These are phyloP conservation scores for Ceratocystis papillata DNA, from an alignment of 2,329 filamentous ascomycete species.

Conservation along the genomic window DNA sequence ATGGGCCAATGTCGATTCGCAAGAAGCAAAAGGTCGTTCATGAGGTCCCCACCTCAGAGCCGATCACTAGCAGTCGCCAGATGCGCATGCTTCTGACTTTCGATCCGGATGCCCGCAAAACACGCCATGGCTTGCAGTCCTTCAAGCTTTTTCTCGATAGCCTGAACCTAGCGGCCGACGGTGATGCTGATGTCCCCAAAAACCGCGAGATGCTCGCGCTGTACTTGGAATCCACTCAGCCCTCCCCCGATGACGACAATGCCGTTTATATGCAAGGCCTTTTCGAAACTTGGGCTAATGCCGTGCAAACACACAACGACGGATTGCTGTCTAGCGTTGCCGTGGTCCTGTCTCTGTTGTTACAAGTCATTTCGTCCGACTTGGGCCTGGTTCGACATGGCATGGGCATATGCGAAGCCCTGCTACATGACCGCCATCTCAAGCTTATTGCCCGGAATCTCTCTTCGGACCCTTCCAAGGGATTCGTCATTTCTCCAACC, in stretches of 20 bases:
- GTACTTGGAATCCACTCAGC: conserved; percentile 51
- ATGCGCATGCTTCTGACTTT: conserved; percentile 59
- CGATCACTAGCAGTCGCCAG: conserved; percentile 53
- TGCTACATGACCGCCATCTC: conserved; percentile 70
- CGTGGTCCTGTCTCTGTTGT: conserved; percentile 67
- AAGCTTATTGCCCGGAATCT: conserved; percentile 71
- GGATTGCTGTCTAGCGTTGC: conserved; percentile 68
- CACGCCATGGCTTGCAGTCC: conserved; percentile 58
- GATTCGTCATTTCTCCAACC: conserved; percentile 79
- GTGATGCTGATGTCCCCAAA: conserved; percentile 33
- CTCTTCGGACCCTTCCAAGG: conserved; percentile 69
- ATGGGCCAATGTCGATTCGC: conserved; percentile 26
- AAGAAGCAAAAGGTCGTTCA: conserved; percentile 49
- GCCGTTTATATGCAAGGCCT: conserved; percentile 63
- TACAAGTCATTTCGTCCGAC: conserved; percentile 64
- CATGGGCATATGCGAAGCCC: conserved; percentile 64
- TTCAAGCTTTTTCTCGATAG: conserved; percentile 63
- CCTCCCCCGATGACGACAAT: conserved; percentile 36
- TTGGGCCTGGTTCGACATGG: conserved; percentile 67
- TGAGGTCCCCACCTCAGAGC: conserved; percentile 48
- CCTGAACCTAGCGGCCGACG: conserved; percentile 39
- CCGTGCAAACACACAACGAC: conserved; percentile 68
- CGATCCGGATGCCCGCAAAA: conserved; percentile 55
- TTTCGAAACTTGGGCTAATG: conserved; percentile 81
- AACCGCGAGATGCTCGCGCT: conserved; percentile 53